Base-by-base conservation (phyloP, 495 filamentous ascomycete species). In the Bacidia gigantensis region DNA sequence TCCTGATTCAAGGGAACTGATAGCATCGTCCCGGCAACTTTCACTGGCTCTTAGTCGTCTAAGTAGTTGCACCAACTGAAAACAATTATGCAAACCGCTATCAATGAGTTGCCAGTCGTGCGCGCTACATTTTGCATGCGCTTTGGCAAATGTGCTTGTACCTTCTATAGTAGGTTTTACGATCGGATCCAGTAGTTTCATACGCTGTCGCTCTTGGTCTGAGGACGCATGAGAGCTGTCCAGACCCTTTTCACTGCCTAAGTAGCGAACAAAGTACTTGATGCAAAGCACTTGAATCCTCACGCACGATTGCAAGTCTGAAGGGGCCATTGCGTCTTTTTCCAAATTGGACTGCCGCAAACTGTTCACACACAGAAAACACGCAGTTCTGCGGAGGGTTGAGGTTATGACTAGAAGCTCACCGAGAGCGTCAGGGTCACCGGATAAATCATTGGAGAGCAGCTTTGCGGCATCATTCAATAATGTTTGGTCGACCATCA, bases 401-500 rank as follows among this genome's bases (percentile, higher is more conserved):
- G 76, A 80, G n/a, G 85, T 68, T 53, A 79, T 81, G 12, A 72
- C 65, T 12, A 88, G 62, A 1, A 89, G 67, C 26, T 86, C 82
- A 56, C 88, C 83, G n/a, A 89, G 62, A 50, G 86, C 83, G 11
- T 62, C 60, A 2, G 71, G 62, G 12, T 77, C 81, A 1, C 85
- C 85, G 52, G 78, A 75, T 12, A 87, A 60, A 0, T 77, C 70
- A n/a, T 79, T 68, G 48, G 72, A 68, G 25, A 81, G 59, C 10
- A 66, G 69, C n/a, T 71, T 67, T 11, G 75, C 52, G 0, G 78
- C 71, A 42, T 70, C 64, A 21, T 58, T 50, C 10, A 79, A 53
- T 2, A 71, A 11, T 12, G 2, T 32, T 25, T 52, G 1, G 2
- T 39, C 24, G 22, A 42, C n/a, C 9, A 39, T 35, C n/a, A 3